These are phyloP conservation scores for Imleria badia DNA, from an alignment of 768 basidiomycete species.

Conservation along the genomic window DNA sequence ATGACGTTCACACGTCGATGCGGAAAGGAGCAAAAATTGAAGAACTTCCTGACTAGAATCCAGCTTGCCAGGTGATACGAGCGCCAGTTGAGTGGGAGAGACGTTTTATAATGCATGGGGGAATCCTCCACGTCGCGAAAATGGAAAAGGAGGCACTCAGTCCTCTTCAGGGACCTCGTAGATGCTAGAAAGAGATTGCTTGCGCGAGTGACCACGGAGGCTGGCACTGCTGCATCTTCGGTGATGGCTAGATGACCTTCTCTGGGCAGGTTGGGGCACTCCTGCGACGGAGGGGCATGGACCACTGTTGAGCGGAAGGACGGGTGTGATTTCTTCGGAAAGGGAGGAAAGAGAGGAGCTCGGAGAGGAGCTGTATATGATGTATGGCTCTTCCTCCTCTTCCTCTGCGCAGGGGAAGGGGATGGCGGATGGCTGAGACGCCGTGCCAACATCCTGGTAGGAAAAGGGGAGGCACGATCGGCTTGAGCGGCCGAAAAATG, in stretches of 20 bases:
- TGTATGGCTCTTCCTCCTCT: conserved; percentile 33
- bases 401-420: conserved; percentile 29
- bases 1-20: conserved; percentile 16
- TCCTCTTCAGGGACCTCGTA: conserved; percentile 35
- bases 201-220: conserved; percentile 31
- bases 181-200: conserved; percentile 33
- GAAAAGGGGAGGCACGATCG: conserved; percentile 9
- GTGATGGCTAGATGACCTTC: conserved; percentile 24
- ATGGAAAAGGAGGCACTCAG: conserved; percentile 2
- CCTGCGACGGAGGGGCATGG: conserved; percentile 12
- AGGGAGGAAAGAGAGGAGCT: conserved; percentile 33
- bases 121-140: neutral
- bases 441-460: conserved; percentile 2
- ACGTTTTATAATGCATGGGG: neutral
- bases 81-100: neutral
- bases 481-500: conserved; percentile 17
- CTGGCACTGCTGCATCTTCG: conserved; percentile 33
- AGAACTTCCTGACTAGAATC: conserved; percentile 12
- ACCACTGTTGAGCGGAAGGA: conserved; percentile 21
- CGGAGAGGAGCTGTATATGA: conserved; percentile 35
- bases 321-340: conserved; percentile 29
- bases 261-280: conserved; percentile 12
- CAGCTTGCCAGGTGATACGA: conserved; percentile 21
- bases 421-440: conserved; percentile 17
- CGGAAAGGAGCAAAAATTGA: conserved; percentile 9